A percentile compares a stretch with the other conserved stretches of the same genome.
Conservation (phyloP, 495 filamentous ascomycete genomes). For the Penicillium turbatum region DNA sequence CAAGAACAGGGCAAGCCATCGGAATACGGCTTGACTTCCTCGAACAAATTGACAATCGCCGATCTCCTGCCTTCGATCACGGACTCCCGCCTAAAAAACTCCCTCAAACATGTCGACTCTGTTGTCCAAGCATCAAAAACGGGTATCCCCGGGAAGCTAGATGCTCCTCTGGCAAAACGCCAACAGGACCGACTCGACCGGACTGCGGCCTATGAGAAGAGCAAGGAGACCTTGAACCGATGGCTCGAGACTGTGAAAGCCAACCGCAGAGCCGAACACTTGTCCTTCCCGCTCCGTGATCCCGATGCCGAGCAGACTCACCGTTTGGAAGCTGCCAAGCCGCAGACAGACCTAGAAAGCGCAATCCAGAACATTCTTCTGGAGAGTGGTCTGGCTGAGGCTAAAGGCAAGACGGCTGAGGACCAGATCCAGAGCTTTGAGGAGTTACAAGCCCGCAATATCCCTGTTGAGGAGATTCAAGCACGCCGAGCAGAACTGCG, state of each 20-base stretch:
- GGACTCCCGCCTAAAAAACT: constrained; percentile 72
- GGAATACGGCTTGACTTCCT: constrained; percentile 54
- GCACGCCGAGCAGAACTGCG: constrained; percentile 71
- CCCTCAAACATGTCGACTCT: constrained; percentile 61
- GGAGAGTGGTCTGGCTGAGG: constrained; percentile 70
- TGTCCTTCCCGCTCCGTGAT: constrained; percentile 83
- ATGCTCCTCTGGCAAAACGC: constrained; percentile 79
- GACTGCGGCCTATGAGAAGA: constrained; percentile 80
- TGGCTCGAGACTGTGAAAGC: constrained; percentile 95
- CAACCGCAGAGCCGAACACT: constrained; percentile 85
- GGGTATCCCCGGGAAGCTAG: constrained; percentile 66
- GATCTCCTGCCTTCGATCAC: constrained; percentile 71
- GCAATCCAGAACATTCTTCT: constrained; percentile 83
- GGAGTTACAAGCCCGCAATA: constrained; percentile 60
- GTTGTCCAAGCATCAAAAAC: constrained; percentile 41
- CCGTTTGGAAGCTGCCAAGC: constrained; percentile 47
- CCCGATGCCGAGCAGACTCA: constrained; percentile 51
- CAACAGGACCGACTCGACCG: constrained; percentile 87
- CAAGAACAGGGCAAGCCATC: constrained; percentile 54
- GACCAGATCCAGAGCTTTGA: constrained; percentile 64
- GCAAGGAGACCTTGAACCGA: constrained; percentile 80
- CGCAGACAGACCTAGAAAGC: constrained; percentile 74
- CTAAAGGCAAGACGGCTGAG: constrained; percentile 57
- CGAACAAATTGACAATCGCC: constrained; percentile 71
- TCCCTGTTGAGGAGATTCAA: constrained; percentile 67